phyloP scores from a whole-genome alignment of 257 asterid species.

The Rhazya stricta region DNA sequence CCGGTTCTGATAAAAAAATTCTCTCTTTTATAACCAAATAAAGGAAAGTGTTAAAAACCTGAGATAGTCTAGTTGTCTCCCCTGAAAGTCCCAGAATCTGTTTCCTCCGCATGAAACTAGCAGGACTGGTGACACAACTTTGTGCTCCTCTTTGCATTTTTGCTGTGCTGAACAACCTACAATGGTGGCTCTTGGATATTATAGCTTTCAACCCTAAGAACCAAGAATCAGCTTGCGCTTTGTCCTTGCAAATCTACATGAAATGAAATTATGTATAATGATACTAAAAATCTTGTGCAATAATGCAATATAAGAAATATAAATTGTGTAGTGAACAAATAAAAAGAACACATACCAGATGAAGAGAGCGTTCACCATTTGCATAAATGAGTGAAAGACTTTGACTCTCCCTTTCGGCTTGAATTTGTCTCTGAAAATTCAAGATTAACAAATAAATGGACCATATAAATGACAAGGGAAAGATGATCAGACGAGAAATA shows the following conservation, averaged over 20 bases:
- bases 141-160: constrained; percentile 38
- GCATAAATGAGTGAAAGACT: constrained; percentile 41
- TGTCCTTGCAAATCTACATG: constrained; percentile 43
- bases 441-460: not conserved
- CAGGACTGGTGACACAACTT: constrained; percentile 50
- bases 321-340: not conserved
- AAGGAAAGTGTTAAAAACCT: constrained; percentile 19
- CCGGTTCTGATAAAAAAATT: not conserved
- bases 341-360: constrained; percentile 35
- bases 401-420: constrained; percentile 42
- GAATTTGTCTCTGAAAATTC: constrained; percentile 31
- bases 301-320: not conserved
- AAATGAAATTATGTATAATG: constrained; percentile 1
- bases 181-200: constrained; percentile 32
- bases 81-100: constrained; percentile 35
- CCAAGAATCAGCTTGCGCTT: constrained; percentile 44
- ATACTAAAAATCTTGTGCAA: not conserved
- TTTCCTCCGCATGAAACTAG: constrained; percentile 45
- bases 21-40: not conserved
- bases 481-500: not conserved
- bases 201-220: constrained; percentile 32
- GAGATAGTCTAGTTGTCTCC: constrained; percentile 27
- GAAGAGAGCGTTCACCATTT: constrained; percentile 36
- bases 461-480: not conserved
- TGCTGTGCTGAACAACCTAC: constrained; percentile 16